Percentiles rank a stretch among this genome's conserved stretches.
Conservation (phyloP, 2,329 filamentous ascomycete genomes). For the Arthrinium phaeospermum region DNA sequence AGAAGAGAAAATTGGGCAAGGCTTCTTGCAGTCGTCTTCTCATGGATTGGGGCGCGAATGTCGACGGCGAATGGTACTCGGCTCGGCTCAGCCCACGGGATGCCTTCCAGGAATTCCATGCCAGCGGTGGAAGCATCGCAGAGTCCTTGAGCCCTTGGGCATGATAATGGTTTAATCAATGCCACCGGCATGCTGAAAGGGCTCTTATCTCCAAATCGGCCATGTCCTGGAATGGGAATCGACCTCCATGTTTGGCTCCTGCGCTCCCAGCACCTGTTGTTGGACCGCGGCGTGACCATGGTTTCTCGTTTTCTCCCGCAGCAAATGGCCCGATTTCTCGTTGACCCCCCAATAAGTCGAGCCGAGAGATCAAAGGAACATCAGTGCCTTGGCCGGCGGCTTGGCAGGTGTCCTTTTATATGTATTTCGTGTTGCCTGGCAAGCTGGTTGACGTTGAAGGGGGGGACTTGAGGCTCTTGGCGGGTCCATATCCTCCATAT, state of each 20-base stretch:
- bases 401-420: conserved; percentile 10
- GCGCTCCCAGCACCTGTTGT: neutral
- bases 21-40: neutral
- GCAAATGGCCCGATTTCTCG: no score
- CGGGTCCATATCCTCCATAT: conserved; percentile 9
- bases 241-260: neutral
- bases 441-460: neutral
- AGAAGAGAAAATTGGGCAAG: neutral
- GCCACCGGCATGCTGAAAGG: neutral
- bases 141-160: neutral
- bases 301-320: neutral
- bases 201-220: neutral
- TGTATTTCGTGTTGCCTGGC: neutral
- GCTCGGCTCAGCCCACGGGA: neutral
- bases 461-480: conserved; percentile 15
- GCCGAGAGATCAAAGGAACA: neutral
- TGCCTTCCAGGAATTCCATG: neutral
- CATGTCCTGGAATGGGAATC: neutral
- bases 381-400: neutral
- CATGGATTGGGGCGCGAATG: neutral
- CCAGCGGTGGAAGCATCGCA: neutral
- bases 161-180: neutral
- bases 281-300: neutral
- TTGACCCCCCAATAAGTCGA: neutral
- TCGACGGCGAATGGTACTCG: neutral